Base-by-base conservation (phyloP, 73 alveolate species). In the Stentor coeruleus region DNA sequence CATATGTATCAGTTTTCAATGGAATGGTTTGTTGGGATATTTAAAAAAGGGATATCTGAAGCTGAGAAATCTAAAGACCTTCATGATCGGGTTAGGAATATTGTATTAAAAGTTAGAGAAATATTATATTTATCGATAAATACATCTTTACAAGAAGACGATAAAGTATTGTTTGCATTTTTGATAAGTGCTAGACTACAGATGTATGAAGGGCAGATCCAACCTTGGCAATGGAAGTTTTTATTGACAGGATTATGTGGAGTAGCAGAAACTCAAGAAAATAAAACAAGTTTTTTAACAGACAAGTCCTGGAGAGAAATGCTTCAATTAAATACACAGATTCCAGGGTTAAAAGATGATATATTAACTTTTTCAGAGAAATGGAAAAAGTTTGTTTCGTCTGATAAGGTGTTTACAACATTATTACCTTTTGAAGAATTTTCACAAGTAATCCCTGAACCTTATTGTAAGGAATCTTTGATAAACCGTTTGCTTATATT, bases 1-100 rank as follows among this genome's bases (percentile, higher is more conserved):
- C 98, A 96, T n/a, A 95, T 97, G 98, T 98, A 98, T 86, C 97
- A 98, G 91, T 98, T 93, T 91, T 96, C 99, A 37, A 88, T 96
- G 38, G 97, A 88, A 81, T 96, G 94, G 93, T 96, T 93, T 92
- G 82, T 86, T 57, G 88, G 90, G 86, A 87, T 96, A 42, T 96
- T 89, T 81, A 92, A 84, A 49, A 91, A 88, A 74, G 96, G 98
- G 41, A 95, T 93, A 82, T 80, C 81, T 84, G 77, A 90, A 86
- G 87, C 99, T 82, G 89, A 94, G 88, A 85, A 83, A 83, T 82
- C 94, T 3, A 92, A 84, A 49, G 87, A 91, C 42, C 76, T 91
- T 60, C 93, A 90, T 76, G 96, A 91, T 85, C 88, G 97, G 83
- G 83, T 91, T 15, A 93, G 85, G 74, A 82, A 41, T 88, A 76